Evolutionary conservation across 106 monocot genomes (phyloP), one percentile per base, ranked within the genome.

Genomic region (Dactylorhiza incarnata): DNA sequence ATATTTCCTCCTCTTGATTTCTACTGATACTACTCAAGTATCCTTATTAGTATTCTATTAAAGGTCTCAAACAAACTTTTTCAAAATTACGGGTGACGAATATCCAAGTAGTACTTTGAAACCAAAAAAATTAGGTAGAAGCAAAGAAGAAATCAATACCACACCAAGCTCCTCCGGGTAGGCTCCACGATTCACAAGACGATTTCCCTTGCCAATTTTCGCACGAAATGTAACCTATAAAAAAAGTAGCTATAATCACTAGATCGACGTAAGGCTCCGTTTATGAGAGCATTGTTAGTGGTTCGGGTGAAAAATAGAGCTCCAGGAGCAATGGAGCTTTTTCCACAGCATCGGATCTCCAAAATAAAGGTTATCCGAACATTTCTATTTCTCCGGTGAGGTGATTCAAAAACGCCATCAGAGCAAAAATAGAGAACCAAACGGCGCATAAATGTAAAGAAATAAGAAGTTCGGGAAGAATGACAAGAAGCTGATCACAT

Each of bases 151-250:
- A n/a, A 45, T 24, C 71, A 74, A 80, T 90, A 95, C 95, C 95
- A 92, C 92, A 8, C 95, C 95, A 84, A 95, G 86, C 78, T 90
- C 92, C 67, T 95, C 95, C 11, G 95, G 95, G 75, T 88, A 95
- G 29, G 85, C 76, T 67, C 95, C 92, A 78, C 80, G 81, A 47
- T 95, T 90, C 68, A 52, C 6, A 19, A 78, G 75, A 49, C 89
- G 85, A 74, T 75, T 87, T 17, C 88, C 89, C 72, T 87, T 90
- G 37, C 95, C 92, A 76, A 95, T 90, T 90, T 88, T 95, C 72
- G 95, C 95, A 80, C 95, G 92, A 75, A 95, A 95, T 20, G 95
- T 95, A 20, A 92, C 90, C 95, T 95, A 80, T 50, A 47, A 72
- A 59, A 66, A 66, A 29, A 81, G 73, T 29, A 14, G 65, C 7